Conservation (phyloP, 2,329 filamentous ascomycete species). For the Septoria petroselini region DNA sequence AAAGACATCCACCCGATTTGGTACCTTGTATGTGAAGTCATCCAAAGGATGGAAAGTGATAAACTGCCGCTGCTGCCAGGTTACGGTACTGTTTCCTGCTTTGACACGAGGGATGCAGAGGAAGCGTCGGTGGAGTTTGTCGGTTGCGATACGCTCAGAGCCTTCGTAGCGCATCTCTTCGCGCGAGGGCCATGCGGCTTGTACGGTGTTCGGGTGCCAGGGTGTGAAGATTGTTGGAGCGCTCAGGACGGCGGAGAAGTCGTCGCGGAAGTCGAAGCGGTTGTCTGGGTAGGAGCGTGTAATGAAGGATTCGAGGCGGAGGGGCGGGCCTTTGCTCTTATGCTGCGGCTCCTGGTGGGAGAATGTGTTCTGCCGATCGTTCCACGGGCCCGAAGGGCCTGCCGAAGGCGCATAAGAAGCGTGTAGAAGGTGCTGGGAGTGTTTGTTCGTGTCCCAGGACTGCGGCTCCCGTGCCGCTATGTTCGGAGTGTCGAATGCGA, state of each 20-base stretch:
- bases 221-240: constrained; percentile 40
- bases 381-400: no score
- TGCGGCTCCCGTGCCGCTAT: no score
- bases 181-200: constrained; percentile 39
- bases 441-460: no score
- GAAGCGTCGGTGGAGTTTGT: constrained; percentile 44
- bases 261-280: constrained; percentile 6
- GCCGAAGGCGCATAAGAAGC: no score
- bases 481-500: no score
- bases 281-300: no score
- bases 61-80: constrained; percentile 43
- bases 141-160: constrained; percentile 46
- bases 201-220: not conserved
- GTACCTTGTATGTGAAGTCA: constrained; percentile 29
- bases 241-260: constrained; percentile 37
- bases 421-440: no score
- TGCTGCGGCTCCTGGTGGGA: no score
- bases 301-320: no score
- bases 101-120: constrained; percentile 44
- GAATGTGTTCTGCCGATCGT: no score
- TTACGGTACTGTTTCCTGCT: constrained; percentile 41
- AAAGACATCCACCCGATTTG: constrained; percentile 20
- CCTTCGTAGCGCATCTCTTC: constrained; percentile 50
- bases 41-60: constrained; percentile 43
- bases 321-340: no score